phyloP scores from a whole-genome alignment of 768 basidiomycete species.

The Boletus barrowsii region DNA sequence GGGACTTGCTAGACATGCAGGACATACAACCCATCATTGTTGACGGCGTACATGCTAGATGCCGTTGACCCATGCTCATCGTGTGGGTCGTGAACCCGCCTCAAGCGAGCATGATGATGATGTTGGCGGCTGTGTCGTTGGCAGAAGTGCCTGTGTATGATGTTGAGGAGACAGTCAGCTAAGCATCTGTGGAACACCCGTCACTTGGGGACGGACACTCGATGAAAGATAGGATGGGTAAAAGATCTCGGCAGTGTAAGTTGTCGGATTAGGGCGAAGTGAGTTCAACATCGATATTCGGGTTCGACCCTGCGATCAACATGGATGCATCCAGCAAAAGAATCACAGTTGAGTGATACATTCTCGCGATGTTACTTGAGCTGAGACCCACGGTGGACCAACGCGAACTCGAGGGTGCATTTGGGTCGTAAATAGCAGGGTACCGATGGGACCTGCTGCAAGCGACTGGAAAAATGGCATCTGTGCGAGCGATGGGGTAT shows the following conservation, averaged over 20 bases:
- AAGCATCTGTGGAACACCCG: constrained; percentile 68
- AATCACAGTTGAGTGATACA: too few species aligned
- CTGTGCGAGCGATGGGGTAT: constrained; percentile 36
- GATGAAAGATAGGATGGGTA: constrained; percentile 88
- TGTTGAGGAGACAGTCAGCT: constrained; percentile 59
- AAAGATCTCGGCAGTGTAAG: constrained; percentile 82
- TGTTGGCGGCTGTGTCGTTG: constrained; percentile 69
- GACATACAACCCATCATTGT: constrained; percentile 70
- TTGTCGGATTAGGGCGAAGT: constrained; percentile 66
- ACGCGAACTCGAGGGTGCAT: constrained; percentile 61
- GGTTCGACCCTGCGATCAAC: constrained; percentile 67
- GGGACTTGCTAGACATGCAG: constrained; percentile 82
- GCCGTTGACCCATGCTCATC: constrained; percentile 87
- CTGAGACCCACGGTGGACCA: constrained; percentile 70
- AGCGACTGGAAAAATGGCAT: constrained; percentile 76
- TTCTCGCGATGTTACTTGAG: too few species aligned
- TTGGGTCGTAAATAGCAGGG: constrained; percentile 81
- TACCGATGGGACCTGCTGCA: constrained; percentile 74
- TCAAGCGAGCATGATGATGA: constrained; percentile 77
- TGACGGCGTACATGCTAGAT: constrained; percentile 76
- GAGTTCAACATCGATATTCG: constrained; percentile 78
- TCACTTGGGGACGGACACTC: constrained; percentile 61
- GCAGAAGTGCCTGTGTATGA: constrained; percentile 61
- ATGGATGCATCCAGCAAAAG: too few species aligned
- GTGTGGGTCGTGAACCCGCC: constrained; percentile 82